Base-by-base conservation (phyloP, 1,284 basidiomycete genomes). In the Grifola frondosa region DNA sequence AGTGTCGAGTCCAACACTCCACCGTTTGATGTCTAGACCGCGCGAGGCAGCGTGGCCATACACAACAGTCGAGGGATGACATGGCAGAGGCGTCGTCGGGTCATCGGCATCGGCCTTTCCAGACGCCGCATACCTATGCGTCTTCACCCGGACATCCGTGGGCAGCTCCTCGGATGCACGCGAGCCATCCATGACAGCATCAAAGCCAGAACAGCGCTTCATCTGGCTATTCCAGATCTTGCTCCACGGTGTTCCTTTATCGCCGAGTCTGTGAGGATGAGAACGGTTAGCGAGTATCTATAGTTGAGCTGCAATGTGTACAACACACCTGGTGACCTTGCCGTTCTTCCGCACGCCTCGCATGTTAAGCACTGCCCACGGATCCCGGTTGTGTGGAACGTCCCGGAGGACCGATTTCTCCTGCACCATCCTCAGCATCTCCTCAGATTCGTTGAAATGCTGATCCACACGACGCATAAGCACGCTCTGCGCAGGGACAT, bases 21-120 rank as follows among this genome's bases (percentile, higher is more conserved):
- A 92, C 22, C 84, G 72, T 51, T 86, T 84, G 53, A 90, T 65
- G 59, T 92, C 88, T 8, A 93, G 69, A 13, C 87, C 87, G 16
- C 87, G 71, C 3, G 74, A 68, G 4, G 91, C 90, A 6, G 86
- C 75, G 58, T 93, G 91, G 0, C 90, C 91, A 59, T 92, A 94
- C 7, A 94, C 66, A n/a, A 91, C 80, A 20, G 78, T 87, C 1
- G 82, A 74, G 4, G 90, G 88, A 53, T 80, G 77, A 58, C 91
- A 93, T 4, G 77, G 77, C 7, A 85, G 58, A 20, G 60, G 58
- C 34, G 59, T 52, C 15, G 52, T 33, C n/a, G 37, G 37, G 12
- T 41, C 48, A 31, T 49, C 48, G 26, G 22, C 36, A 37, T 50
- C 33, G 44, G 54, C 37, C 28, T 47, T 37, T 15, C 33, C 46